A percentile compares a stretch with the other conserved stretches of the same genome.
Conservation (phyloP, 129 eudicot species). For the Solidago caesia region DNA sequence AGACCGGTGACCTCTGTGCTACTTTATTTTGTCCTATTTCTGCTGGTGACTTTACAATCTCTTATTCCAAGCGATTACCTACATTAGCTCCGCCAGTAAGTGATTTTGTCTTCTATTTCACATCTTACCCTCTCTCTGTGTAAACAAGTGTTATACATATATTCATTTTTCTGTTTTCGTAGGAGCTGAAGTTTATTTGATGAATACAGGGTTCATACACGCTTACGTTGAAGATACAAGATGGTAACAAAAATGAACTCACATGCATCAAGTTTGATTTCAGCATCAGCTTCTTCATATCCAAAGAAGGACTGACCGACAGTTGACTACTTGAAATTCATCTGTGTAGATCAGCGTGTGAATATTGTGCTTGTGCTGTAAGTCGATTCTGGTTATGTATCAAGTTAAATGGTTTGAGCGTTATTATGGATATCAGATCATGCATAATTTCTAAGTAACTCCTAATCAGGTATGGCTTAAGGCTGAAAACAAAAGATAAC, state of each 20-base stretch:
- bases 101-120: constrained; percentile 13
- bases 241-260: constrained; percentile 37
- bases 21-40: constrained; percentile 70
- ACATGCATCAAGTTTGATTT: constrained; percentile 54
- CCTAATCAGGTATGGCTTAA: not conserved
- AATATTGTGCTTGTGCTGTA: not conserved
- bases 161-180: not conserved
- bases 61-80: constrained; percentile 76
- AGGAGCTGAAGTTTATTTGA: not conserved
- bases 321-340: constrained; percentile 20
- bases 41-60: constrained; percentile 60
- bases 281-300: constrained; percentile 40
- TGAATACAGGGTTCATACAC: constrained; percentile 54
- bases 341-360: not conserved
- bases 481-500: not conserved
- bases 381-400: constrained; percentile 5
- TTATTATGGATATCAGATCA: not conserved
- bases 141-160: not conserved
- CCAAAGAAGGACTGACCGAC: constrained; percentile 16
- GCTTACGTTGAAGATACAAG: constrained; percentile 47
- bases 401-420: constrained; percentile 1
- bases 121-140: no score
- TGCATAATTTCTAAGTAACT: constrained; percentile 5
- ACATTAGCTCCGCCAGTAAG: constrained; percentile 90
- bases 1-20: constrained; percentile 65